Evolutionary conservation across 2,329 filamentous ascomycete genomes (phyloP), one percentile per base, ranked within the genome.

Genomic region (Colletotrichum paranaense): DNA sequence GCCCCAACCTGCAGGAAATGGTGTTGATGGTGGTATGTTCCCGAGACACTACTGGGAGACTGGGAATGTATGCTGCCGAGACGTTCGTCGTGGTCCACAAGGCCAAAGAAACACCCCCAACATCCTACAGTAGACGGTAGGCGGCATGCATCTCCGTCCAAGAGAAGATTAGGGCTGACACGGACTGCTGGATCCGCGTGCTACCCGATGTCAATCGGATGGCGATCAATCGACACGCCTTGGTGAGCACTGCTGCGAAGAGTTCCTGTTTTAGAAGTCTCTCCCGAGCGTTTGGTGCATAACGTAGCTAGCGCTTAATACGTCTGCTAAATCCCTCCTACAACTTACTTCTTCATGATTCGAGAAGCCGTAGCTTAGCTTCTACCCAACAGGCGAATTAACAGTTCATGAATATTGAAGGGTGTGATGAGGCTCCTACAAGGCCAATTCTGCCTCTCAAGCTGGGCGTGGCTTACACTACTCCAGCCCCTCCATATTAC

Each of bases 131-230:
- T 35, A 28, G n/a, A 12, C 62, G 6, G 38, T 14, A 22, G n/a
- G 46, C 32, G 32, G 62, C n/a, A 60, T 71, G 62, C 67, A 67
- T 56, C 60, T n/a, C 30, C 35, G 55, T 58, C 60, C 67, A 19
- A 55, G 62, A 70, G 35, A 26, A 66, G 67, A 28, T 35, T 73
- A 73, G 71, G 67, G 67, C 71, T 71, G 67, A 73, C 71, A 19
- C 62, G 38, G 28, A 16, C 35, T 71, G 16, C 49, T 52, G 30
- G 55, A 30, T 24, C 35, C 62, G 56, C 49, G 56, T 73, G 67
- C 42, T 66, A 49, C 26, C 55, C 24, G 60, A 55, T 60, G 62
- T 49, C 38, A 71, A 58, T 66, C 56, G 71, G 62, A n/a, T 62
- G 67, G 35, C 56, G 67, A 73, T 66, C 67, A 71, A 57, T 62